Conservation (phyloP, 805 yeast genomes). For the Wickerhamiella brachini region DNA sequence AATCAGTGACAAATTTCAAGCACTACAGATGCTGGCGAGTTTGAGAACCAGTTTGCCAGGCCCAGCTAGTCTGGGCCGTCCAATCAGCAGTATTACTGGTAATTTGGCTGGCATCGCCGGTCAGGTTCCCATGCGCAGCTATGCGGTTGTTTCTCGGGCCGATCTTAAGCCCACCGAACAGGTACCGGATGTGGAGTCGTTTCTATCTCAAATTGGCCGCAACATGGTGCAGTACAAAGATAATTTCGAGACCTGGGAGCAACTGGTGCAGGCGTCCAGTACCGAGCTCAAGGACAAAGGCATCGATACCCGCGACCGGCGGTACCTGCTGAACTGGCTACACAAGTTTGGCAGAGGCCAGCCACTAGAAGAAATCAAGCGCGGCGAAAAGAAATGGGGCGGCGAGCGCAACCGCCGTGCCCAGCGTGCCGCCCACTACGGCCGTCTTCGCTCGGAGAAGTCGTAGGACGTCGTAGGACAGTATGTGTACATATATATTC, state of each 20-base stretch:
- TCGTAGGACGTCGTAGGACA: no score
- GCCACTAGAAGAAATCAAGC: slow-evolving; percentile 40
- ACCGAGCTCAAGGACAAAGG: slow-evolving; percentile 58
- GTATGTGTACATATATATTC: background rate
- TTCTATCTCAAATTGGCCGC: slow-evolving; percentile 70
- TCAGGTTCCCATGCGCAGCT: background rate
- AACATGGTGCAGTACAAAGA: slow-evolving; percentile 53
- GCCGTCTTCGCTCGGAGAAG: slow-evolving; percentile 22
- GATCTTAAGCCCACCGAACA: slow-evolving; percentile 30
- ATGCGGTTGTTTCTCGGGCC: background rate
- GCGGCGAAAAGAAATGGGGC: slow-evolving; percentile 68
- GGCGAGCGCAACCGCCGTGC: slow-evolving; percentile 75
- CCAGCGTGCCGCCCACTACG: slow-evolving; percentile 35
- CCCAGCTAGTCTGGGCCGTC: no score
- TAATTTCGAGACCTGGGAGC: slow-evolving; percentile 57
- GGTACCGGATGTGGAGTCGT: slow-evolving; percentile 59
- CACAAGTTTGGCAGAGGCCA: slow-evolving; percentile 49
- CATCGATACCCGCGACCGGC: slow-evolving; percentile 54
- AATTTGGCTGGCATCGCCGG: background rate
- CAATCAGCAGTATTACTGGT: no score
- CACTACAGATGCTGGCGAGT: background rate
- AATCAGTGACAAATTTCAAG: background rate
- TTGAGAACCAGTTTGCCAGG: background rate
- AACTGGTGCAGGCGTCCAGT: slow-evolving; percentile 45
- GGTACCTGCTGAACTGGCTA: slow-evolving; percentile 53